Evolutionary conservation across 768 basidiomycete genomes (phyloP), one percentile per base, ranked within the genome.

Genomic region (Tremella fuciformis): DNA sequence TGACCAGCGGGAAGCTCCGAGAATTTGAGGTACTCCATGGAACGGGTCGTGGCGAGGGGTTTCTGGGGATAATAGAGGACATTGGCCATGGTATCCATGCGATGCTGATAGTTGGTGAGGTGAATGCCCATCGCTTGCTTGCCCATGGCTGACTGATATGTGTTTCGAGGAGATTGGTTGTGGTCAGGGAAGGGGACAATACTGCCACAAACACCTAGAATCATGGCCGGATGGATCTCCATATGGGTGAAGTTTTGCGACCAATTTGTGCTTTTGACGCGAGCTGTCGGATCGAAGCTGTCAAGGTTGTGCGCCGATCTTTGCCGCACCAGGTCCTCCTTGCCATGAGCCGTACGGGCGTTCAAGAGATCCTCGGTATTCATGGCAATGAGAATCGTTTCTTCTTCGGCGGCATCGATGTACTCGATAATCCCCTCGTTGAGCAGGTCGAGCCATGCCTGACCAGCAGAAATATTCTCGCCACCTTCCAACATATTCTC

Each of bases 91-190:
- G 96, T 99, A 77, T 99, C 94, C 91, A 98, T 94, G 18, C 94
- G 91, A 66, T 97, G 88, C 66, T 96, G 84, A 83, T 94, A 99
- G 78, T 98, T 99, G 37, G 94, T 98, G 37, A 98, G 83, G 79
- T 89, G 96, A 65, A 98, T 91, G 51, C 96, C 94, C 94, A 99
- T 99, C 11, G 94, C 94, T 84, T 99, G 94, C 80, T 99, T 99
- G 68, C 96, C 96, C 94, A 99, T 99, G 53, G 94, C 94, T 46
- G 94, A 98, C 80, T 99, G 94, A 74, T 99, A 99, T 3, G 94
- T 99, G 75, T 99, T 99, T 85, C 94, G 96, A 65, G 94, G 94
- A 59, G 94, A 99, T 90, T 98, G 94, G 70, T 99, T 99, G 78
- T 99, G 94, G 78, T 99, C 96, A 15, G 96, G 94, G 87, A 99